Evolutionary conservation across 495 filamentous ascomycete genomes (phyloP).

Genomic region (Extremus antarcticus): DNA sequence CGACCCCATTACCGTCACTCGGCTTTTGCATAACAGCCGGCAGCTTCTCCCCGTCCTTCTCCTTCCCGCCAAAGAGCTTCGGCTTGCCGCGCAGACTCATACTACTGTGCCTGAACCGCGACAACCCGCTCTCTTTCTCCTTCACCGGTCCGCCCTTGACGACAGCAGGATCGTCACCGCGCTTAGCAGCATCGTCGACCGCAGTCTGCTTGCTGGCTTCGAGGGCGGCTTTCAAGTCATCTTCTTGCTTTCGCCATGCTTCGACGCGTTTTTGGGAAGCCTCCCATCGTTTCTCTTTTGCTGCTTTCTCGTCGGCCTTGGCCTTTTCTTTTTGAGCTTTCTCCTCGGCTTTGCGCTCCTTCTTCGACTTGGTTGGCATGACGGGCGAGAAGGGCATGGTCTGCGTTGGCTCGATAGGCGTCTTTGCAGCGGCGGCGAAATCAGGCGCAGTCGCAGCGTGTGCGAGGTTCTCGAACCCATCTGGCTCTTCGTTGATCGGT

Average conservation of each 20-base stretch:
- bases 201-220: conserved; percentile 44
- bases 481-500: conserved; percentile 38
- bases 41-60: conserved; percentile 15
- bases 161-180: conserved; percentile 16
- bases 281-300: conserved; percentile 56
- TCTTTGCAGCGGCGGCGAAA: conserved; percentile 28
- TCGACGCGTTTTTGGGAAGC: conserved; percentile 42
- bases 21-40: conserved; percentile 1
- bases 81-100: conserved; percentile 51
- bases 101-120: conserved; percentile 43
- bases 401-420: conserved; percentile 22
- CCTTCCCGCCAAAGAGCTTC: conserved; percentile 31
- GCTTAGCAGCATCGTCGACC: conserved; percentile 38
- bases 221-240: conserved; percentile 47
- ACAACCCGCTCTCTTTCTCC: conserved; percentile 34
- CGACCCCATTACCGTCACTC: neutral
- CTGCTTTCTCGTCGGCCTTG: conserved; percentile 49
- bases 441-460: conserved; percentile 52
- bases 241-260: conserved; percentile 43
- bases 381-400: conserved; percentile 9
- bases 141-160: conserved; percentile 28
- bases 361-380: conserved; percentile 31
- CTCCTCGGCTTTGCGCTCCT: conserved; percentile 46
- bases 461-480: conserved; percentile 44
- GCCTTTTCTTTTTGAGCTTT: conserved; percentile 27